Percentiles rank a stretch among this genome's conserved stretches.
Evolutionary conservation across 1,284 basidiomycete genomes (phyloP).

Genomic region (Ganoderma lingzhi): DNA sequence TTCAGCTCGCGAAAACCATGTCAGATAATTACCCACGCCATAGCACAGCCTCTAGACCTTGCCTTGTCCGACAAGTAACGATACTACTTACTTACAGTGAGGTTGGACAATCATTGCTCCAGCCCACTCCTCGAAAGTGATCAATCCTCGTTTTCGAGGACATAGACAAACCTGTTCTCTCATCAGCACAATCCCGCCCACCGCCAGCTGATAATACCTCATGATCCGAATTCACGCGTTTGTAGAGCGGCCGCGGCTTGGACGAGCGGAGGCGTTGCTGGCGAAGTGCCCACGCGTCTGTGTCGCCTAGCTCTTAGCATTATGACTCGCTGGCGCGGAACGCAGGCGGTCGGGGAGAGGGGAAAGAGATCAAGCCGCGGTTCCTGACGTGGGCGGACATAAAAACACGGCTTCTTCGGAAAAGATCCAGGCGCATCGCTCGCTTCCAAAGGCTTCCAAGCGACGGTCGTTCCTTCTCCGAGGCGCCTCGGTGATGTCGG

Average conservation of each 20-base stretch:
- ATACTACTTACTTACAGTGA: neutral
- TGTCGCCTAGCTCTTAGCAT: conserved; percentile 4
- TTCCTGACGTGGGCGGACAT: neutral
- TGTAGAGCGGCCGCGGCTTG: neutral
- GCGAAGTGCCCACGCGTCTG: conserved; percentile 15
- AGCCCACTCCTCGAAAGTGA: neutral
- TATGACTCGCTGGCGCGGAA: conserved; percentile 2
- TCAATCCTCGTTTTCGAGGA: neutral
- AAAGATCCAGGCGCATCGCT: neutral
- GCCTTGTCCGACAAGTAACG: neutral
- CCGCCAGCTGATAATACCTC: conserved; percentile 15
- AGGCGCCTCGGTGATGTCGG: neutral
- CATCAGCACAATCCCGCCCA: neutral
- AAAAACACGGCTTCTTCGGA: neutral
- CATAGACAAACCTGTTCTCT: neutral
- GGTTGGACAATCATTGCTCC: neutral
- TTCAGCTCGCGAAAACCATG: neutral
- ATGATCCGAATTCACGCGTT: conserved; percentile 6
- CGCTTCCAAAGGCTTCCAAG: too few species aligned
- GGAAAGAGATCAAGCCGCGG: conserved; percentile 6
- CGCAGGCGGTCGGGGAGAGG: conserved; percentile 3
- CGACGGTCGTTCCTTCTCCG: neutral
- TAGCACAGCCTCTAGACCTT: neutral
- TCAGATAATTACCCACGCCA: neutral
- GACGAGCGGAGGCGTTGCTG: neutral